A percentile compares a stretch with the other conserved stretches of the same genome.
These are phyloP conservation scores for Athelia psychrophila DNA, from an alignment of 1,284 basidiomycete genomes.

Conservation along the genomic window DNA sequence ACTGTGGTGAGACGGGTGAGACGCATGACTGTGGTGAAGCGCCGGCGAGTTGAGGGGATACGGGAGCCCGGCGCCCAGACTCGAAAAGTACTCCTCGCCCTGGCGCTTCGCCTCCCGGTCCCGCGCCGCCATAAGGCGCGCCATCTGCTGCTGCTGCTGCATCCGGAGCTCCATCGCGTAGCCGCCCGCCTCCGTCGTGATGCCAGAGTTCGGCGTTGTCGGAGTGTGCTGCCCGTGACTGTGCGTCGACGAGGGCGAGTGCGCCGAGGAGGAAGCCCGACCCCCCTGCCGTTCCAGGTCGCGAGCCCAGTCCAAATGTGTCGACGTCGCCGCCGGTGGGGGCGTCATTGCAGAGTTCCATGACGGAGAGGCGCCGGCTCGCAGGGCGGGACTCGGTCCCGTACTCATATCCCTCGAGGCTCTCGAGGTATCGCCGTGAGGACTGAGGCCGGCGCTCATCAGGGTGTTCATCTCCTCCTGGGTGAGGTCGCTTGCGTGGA, in stretches of 20 bases:
- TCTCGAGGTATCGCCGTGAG: conserved; percentile 23
- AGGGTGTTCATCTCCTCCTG: conserved; percentile 45
- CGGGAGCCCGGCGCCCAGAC: background rate
- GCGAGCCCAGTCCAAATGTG: conserved; percentile 32
- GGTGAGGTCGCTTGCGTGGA: conserved; percentile 65
- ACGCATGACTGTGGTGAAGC: background rate
- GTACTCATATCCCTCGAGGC: conserved; percentile 50
- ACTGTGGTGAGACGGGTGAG: background rate
- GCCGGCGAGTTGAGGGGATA: background rate
- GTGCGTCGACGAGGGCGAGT: conserved; percentile 33
- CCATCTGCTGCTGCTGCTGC: conserved; percentile 19
- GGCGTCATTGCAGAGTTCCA: conserved; percentile 80
- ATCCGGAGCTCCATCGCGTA: conserved; percentile 20
- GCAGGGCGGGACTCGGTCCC: conserved; percentile 68
- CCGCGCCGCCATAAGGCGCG: background rate
- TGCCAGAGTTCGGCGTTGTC: no score
- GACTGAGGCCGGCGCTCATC: conserved; percentile 29
- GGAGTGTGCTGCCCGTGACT: no score
- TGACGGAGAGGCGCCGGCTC: conserved; percentile 74
- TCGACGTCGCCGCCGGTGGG: conserved; percentile 32
- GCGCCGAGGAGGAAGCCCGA: conserved; percentile 32
- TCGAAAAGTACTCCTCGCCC: conserved; percentile 9
- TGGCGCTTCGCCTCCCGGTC: conserved; percentile 3
- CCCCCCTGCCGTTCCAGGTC: conserved; percentile 25
- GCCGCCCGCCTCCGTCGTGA: conserved; percentile 12